Evolutionary conservation across 371 early-diverging fungal genomes (phyloP).

Genomic region (Actinomortierella ambigua): DNA sequence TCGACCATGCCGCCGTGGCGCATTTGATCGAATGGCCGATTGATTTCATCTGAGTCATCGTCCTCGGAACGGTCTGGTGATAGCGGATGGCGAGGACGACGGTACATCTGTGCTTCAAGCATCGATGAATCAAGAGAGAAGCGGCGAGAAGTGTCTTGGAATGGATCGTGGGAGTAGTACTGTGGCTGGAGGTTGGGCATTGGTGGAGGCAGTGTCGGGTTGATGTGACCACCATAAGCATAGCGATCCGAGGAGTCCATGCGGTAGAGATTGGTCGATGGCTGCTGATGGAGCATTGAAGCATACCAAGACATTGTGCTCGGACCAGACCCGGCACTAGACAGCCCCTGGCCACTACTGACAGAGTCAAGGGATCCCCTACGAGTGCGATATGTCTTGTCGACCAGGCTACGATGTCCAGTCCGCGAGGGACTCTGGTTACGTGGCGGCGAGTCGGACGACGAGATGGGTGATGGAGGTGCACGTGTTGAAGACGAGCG

Average conservation of each 20-base stretch:
- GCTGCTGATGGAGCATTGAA: conserved; percentile 39
- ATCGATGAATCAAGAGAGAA: conserved; percentile 10
- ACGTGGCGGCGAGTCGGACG: conserved; percentile 9
- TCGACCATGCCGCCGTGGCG: conserved; percentile 20
- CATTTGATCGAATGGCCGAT: too few species aligned
- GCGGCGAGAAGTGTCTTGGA: too few species aligned
- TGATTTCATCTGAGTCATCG: too few species aligned
- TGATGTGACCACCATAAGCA: too few species aligned
- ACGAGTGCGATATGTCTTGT: too few species aligned
- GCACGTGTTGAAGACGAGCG: too few species aligned
- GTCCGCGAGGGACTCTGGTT: background rate
- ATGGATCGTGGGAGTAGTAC: too few species aligned
- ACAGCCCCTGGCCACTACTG: background rate
- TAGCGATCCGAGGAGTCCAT: too few species aligned
- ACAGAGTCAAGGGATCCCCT: too few species aligned
- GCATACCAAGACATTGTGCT: conserved; percentile 41
- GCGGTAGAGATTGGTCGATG: background rate
- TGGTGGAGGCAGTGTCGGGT: too few species aligned
- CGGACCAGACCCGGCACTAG: background rate
- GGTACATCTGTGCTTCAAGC: conserved; percentile 5
- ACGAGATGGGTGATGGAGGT: conserved; percentile 8
- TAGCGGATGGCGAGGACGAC: conserved; percentile 27
- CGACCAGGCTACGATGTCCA: too few species aligned
- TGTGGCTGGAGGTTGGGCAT: too few species aligned
- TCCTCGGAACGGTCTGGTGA: conserved; percentile 41